These are phyloP conservation scores for Nematodospora anomalae DNA, from an alignment of 1,139 yeast genomes.

Conservation along the genomic window DNA sequence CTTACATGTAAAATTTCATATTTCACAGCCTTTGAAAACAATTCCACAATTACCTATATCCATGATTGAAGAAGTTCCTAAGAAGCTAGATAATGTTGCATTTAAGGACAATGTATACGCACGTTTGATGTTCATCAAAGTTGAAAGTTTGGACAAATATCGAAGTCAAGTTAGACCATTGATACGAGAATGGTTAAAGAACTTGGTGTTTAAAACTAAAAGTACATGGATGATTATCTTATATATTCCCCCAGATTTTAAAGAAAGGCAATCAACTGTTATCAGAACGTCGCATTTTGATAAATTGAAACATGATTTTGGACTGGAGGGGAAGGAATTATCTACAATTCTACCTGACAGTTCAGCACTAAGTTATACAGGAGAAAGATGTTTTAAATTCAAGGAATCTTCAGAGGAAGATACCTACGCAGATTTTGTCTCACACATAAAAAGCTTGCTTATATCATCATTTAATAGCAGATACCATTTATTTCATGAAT, in stretches of 20 bases:
- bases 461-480: slow-evolving; percentile 56
- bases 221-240: slow-evolving; percentile 68
- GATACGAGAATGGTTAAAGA: slow-evolving; percentile 75
- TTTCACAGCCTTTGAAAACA: slow-evolving; percentile 61
- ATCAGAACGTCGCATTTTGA: slow-evolving; percentile 61
- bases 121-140: slow-evolving; percentile 67
- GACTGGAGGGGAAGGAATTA: slow-evolving; percentile 42
- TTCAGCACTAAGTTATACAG: slow-evolving; percentile 8
- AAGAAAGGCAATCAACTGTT: slow-evolving; percentile 41
- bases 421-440: slow-evolving; percentile 48
- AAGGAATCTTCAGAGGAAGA: slow-evolving; percentile 42
- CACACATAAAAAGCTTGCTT: slow-evolving; percentile 51
- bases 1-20: slow-evolving; percentile 72
- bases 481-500: slow-evolving; percentile 29
- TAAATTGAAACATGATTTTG: slow-evolving; percentile 68
- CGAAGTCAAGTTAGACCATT: slow-evolving; percentile 78
- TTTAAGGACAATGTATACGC: slow-evolving; percentile 48
- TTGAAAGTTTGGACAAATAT: slow-evolving; percentile 70
- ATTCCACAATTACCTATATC: slow-evolving; percentile 62
- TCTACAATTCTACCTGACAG: slow-evolving; percentile 16
- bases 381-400: slow-evolving; percentile 41
- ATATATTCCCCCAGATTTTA: slow-evolving; percentile 47
- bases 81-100: slow-evolving; percentile 15
- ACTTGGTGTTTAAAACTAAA: slow-evolving; percentile 41
- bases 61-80: slow-evolving; percentile 62